Evolutionary conservation across 768 basidiomycete species (phyloP).

Genomic region (Mycena crocata): DNA sequence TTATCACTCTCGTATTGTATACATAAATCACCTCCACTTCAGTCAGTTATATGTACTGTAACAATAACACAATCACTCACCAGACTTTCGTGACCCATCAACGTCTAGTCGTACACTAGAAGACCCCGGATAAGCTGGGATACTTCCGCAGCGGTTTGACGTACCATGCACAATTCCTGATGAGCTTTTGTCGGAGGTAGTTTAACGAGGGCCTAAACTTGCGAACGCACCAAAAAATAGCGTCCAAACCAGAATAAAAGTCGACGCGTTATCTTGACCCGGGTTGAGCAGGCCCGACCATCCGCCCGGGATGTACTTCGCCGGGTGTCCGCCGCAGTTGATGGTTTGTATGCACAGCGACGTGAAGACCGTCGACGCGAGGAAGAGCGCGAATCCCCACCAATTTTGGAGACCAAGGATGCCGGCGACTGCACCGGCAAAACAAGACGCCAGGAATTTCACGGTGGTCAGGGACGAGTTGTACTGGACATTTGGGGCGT

Average conservation of each 20-base stretch:
- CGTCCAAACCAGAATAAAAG: constrained; percentile 94
- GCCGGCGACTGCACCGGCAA: constrained; percentile 89
- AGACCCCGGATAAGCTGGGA: neutral
- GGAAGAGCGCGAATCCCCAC: constrained; percentile 84
- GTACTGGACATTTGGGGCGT: constrained; percentile 71
- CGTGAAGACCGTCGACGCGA: constrained; percentile 73
- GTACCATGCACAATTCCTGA: constrained; percentile 63
- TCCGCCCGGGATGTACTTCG: constrained; percentile 73
- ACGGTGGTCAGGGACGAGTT: constrained; percentile 72
- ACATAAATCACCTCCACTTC: neutral
- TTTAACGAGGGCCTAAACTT: neutral
- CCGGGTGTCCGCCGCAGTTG: constrained; percentile 76
- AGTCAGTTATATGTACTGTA: neutral
- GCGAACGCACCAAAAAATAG: constrained; percentile 83
- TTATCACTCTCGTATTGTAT: constrained; percentile 1
- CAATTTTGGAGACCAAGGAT: constrained; percentile 90
- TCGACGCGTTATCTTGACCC: constrained; percentile 91
- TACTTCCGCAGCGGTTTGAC: neutral
- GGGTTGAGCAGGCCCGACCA: constrained; percentile 79
- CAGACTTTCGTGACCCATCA: neutral
- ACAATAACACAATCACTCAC: constrained; percentile 5
- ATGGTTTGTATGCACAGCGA: constrained; percentile 72
- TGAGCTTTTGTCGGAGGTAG: neutral
- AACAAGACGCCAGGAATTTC: constrained; percentile 87
- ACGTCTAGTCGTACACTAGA: constrained; percentile 15